Conservation (phyloP, 768 basidiomycete genomes). For the Fibroporia radiculosa region DNA sequence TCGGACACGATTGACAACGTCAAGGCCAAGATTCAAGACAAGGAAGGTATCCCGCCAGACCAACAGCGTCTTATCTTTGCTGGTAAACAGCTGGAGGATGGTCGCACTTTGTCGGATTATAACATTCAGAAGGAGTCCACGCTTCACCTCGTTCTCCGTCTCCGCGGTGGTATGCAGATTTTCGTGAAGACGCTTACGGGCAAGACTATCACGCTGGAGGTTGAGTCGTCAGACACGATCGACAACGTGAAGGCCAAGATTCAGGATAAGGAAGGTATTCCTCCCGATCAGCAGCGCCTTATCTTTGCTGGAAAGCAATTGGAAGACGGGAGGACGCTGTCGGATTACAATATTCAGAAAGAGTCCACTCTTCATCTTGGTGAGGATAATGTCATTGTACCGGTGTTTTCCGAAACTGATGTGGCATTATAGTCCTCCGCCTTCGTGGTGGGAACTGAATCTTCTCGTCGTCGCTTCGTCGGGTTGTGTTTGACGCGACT, state of each 20-base stretch:
- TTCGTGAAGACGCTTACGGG: slow-evolving; percentile 46
- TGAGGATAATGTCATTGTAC: slow-evolving; percentile 13
- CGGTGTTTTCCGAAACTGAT: neutral
- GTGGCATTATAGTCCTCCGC: slow-evolving; percentile 40
- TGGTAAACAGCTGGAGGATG: slow-evolving; percentile 92
- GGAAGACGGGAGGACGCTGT: slow-evolving; percentile 25
- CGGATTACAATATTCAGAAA: slow-evolving; percentile 31
- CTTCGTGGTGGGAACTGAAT: slow-evolving; percentile 60
- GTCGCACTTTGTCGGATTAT: slow-evolving; percentile 76
- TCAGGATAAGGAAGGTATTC: slow-evolving; percentile 27
- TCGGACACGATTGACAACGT: slow-evolving; percentile 93
- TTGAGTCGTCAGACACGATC: slow-evolving; percentile 31
- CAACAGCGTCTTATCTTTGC: slow-evolving; percentile 91
- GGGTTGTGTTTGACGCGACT: too few species aligned
- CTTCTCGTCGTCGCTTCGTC: neutral
- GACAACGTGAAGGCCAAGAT: slow-evolving; percentile 28
- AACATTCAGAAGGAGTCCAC: slow-evolving; percentile 81
- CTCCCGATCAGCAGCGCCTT: slow-evolving; percentile 25
- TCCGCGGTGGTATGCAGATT: slow-evolving; percentile 35
- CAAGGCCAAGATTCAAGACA: slow-evolving; percentile 75
- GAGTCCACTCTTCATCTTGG: slow-evolving; percentile 26
- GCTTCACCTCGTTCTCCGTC: slow-evolving; percentile 44
- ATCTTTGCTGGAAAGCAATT: slow-evolving; percentile 28
- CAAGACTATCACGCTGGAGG: slow-evolving; percentile 52
- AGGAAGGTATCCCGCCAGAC: slow-evolving; percentile 78